Evolutionary conservation across 179 eudicot species (phyloP).

Genomic region (Amaranthus tricolor): DNA sequence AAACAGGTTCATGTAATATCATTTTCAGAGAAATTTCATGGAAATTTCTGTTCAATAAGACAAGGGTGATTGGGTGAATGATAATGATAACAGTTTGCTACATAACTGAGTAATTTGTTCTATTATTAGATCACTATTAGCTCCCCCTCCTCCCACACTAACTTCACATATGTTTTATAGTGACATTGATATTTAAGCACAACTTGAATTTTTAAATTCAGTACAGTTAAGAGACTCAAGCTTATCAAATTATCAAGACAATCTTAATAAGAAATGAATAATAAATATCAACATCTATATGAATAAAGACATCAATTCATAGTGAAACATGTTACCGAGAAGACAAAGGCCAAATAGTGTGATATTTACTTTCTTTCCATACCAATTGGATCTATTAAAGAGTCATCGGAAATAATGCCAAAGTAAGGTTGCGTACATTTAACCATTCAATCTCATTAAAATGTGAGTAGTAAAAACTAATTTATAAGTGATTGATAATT

Average conservation of each 20-base stretch:
- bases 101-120: no score
- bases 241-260: constrained; percentile 13
- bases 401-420: no score
- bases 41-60: background rate
- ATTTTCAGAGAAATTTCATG: background rate
- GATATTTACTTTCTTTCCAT: background rate
- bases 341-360: background rate
- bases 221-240: constrained; percentile 7
- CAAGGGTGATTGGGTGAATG: background rate
- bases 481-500: no score
- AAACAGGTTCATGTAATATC: background rate
- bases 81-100: background rate
- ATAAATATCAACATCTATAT: background rate
- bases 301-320: background rate
- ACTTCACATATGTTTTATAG: constrained; percentile 4
- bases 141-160: background rate
- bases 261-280: background rate
- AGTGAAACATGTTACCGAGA: background rate
- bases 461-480: no score
- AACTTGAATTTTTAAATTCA: background rate
- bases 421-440: no score
- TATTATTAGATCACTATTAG: constrained; percentile 10
- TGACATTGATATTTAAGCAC: constrained; percentile 27
- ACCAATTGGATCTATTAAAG: no score
- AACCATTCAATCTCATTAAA: no score